Percentiles rank a stretch among this genome's conserved stretches.
Conservation (phyloP, 2,329 filamentous ascomycete species). For the Penicillium sumatraense region DNA sequence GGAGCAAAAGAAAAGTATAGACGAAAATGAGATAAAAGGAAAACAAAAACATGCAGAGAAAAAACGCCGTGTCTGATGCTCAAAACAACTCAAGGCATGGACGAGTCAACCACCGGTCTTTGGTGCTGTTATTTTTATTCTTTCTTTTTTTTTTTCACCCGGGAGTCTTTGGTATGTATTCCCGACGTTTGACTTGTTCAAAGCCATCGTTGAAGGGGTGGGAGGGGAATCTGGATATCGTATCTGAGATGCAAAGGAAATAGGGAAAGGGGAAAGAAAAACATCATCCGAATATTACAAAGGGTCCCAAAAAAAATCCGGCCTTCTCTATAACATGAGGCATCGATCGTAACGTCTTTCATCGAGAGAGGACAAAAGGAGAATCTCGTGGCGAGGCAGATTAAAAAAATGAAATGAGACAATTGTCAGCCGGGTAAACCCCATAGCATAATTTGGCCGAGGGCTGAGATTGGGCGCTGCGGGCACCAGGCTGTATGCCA, state of each 20-base stretch:
- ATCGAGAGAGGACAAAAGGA: conserved; percentile 24
- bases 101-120: conserved; percentile 21
- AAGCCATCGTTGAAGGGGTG: neutral
- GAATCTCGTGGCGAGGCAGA: conserved; percentile 30
- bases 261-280: conserved; percentile 21
- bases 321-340: conserved; percentile 47
- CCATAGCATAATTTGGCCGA: neutral
- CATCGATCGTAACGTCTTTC: conserved; percentile 49
- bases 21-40: conserved; percentile 6
- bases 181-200: neutral
- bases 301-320: conserved; percentile 28
- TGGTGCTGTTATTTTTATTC: conserved; percentile 13
- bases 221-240: conserved; percentile 4
- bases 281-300: conserved; percentile 32
- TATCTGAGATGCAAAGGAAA: conserved; percentile 12
- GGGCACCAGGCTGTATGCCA: conserved; percentile 18
- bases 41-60: conserved; percentile 16
- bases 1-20: neutral
- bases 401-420: conserved; percentile 1
- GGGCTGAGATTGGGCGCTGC: neutral
- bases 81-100: conserved; percentile 11
- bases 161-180: neutral
- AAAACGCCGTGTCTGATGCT: conserved; percentile 30
- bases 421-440: neutral
- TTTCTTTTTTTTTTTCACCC: conserved; percentile 10